Evolutionary conservation across 306 rosid species (phyloP).

Genomic region (Ziziphus jujuba): DNA sequence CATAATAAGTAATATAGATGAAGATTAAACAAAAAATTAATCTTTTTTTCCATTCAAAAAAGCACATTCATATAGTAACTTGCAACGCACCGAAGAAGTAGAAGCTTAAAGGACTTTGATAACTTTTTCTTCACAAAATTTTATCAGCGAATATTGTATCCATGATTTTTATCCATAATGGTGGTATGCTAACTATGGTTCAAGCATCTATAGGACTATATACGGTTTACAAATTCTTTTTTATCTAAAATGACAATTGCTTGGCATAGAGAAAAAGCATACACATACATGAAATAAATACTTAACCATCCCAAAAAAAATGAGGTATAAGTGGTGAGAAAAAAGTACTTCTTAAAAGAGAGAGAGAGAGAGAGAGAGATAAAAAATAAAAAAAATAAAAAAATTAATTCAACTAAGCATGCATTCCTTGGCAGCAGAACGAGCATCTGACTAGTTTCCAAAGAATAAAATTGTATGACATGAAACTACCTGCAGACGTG

Average conservation of each 20-base stretch:
- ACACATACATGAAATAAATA: no score
- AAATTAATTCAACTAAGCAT: not conserved
- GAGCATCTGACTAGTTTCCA: not conserved
- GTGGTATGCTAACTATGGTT: no score
- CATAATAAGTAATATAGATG: not conserved
- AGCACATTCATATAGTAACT: no score
- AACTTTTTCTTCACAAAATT: not conserved
- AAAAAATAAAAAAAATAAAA: no score
- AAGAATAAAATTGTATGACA: not conserved
- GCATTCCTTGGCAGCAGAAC: not conserved
- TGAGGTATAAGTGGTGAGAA: not conserved
- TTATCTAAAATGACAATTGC: not conserved
- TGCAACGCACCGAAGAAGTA: not conserved
- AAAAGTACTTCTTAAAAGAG: not conserved
- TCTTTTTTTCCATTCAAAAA: no score
- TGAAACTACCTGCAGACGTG: conserved; percentile 69
- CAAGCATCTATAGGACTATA: not conserved
- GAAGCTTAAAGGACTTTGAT: not conserved
- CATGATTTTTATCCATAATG: no score
- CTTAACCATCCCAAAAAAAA: not conserved
- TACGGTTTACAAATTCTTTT: conserved; percentile 2
- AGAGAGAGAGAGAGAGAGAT: no score
- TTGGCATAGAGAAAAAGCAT: not conserved
- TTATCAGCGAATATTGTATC: no score
- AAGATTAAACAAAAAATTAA: not conserved